phyloP scores from a whole-genome alignment of 2,329 filamentous ascomycete genomes.

The Magnaporthiopsis incrustans region DNA sequence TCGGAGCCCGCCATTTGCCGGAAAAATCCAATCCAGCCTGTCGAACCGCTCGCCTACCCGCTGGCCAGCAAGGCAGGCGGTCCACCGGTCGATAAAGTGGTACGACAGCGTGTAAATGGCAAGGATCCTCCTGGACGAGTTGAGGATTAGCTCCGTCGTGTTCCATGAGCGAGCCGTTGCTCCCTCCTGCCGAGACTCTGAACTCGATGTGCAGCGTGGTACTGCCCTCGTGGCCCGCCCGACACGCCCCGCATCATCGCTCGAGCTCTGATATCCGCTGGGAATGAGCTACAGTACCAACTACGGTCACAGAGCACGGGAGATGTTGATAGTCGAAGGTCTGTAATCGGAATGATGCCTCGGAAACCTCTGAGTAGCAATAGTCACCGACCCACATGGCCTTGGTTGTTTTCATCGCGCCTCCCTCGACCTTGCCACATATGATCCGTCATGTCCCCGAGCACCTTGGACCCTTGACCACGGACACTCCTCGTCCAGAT shows the following conservation, averaged over 20 bases:
- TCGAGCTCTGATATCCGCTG: slow-evolving; percentile 42
- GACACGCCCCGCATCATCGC: slow-evolving; percentile 44
- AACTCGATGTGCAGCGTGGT: slow-evolving; percentile 51
- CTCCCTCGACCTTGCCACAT: slow-evolving; percentile 21
- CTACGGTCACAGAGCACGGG: too few relatives aligned
- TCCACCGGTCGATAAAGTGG: slow-evolving; percentile 39
- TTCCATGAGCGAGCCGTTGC: slow-evolving; percentile 53
- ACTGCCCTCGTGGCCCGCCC: slow-evolving; percentile 48
- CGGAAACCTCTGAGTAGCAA: slow-evolving; percentile 27
- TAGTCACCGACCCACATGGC: background rate
- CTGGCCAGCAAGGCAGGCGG: slow-evolving; percentile 52
- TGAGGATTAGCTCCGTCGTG: slow-evolving; percentile 51
- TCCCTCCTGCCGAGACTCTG: slow-evolving; percentile 27
- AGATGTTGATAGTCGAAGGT: slow-evolving; percentile 32
- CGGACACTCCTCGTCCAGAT: slow-evolving; percentile 55
- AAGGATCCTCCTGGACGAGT: slow-evolving; percentile 56
- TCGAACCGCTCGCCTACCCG: slow-evolving; percentile 41
- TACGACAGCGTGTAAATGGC: slow-evolving; percentile 59
- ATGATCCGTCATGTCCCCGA: slow-evolving; percentile 41
- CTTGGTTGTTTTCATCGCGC: too few relatives aligned
- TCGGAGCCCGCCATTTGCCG: slow-evolving; percentile 34
- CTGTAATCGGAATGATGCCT: slow-evolving; percentile 23
- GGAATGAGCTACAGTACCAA: background rate
- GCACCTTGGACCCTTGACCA: slow-evolving; percentile 32
- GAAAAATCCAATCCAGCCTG: slow-evolving; percentile 44